A percentile compares a stretch with the other conserved stretches of the same genome.
phyloP scores from a whole-genome alignment of 176 grass and related monocot genomes.

The Avena insularis region DNA sequence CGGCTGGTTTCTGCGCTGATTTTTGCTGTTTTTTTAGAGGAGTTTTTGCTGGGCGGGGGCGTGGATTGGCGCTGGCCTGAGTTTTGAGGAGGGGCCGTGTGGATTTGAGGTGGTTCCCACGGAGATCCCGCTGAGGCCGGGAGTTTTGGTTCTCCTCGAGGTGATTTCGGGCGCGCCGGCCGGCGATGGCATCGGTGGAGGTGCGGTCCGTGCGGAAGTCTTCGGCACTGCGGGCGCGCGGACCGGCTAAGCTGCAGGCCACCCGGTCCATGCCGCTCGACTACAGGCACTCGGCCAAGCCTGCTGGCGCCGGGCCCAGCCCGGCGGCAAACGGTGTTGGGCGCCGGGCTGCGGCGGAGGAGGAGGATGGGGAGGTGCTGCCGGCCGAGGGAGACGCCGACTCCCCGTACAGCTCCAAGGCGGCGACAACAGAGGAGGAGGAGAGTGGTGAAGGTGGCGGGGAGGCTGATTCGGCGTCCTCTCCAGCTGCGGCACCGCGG shows the following conservation, averaged over 20 bases:
- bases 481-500: constrained; percentile 19
- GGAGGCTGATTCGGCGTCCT: constrained; percentile 48
- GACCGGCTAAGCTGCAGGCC: constrained; percentile 58
- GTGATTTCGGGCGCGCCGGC: constrained; percentile 25
- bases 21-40: too few species aligned
- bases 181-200: constrained; percentile 79
- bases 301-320: neutral
- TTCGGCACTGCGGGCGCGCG: constrained; percentile 55
- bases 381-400: constrained; percentile 51
- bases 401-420: constrained; percentile 79
- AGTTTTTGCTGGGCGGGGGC: too few species aligned
- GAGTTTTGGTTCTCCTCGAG: neutral
- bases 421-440: constrained; percentile 43
- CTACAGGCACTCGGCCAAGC: constrained; percentile 49
- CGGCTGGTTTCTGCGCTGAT: neutral
- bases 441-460: constrained; percentile 32
- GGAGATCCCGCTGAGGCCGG: constrained; percentile 46
- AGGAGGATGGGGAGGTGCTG: constrained; percentile 38
- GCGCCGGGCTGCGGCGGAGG: constrained; percentile 25
- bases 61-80: neutral
- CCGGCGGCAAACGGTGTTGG: constrained; percentile 37
- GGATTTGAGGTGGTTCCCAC: constrained; percentile 40
- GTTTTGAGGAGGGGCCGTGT: neutral
- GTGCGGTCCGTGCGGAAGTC: constrained; percentile 69
- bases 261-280: constrained; percentile 71